These are phyloP conservation scores for Alternaria sp. DNA, from an alignment of 2,329 filamentous ascomycete species.

Conservation along the genomic window DNA sequence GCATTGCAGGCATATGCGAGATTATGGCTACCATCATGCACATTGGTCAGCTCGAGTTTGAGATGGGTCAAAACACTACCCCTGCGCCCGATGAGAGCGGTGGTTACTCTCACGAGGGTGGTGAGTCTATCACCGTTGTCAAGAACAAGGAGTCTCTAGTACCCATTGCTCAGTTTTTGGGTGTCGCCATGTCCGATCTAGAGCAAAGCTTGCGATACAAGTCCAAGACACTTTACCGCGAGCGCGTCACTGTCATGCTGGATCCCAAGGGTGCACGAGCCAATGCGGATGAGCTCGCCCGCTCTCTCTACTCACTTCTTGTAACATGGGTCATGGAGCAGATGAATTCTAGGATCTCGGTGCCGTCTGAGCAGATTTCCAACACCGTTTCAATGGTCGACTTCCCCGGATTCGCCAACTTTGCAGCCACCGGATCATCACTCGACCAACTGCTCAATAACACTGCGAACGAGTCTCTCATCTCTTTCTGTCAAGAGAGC, in stretches of 20 bases:
- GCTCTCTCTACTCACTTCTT: conserved; percentile 90
- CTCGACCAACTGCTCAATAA: conserved; percentile 96
- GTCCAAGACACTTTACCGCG: conserved; percentile 93
- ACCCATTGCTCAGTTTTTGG: conserved; percentile 93
- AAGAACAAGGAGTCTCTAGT: conserved; percentile 91
- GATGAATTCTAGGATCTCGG: conserved; percentile 89
- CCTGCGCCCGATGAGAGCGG: conserved; percentile 88
- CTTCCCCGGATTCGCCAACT: conserved; percentile 93
- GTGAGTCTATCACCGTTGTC: conserved; percentile 82
- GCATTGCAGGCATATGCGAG: conserved; percentile 97
- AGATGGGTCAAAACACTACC: conserved; percentile 79
- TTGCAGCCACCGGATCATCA: conserved; percentile 80
- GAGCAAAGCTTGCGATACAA: conserved; percentile 93
- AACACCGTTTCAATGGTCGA: conserved; percentile 97
- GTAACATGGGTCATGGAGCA: conserved; percentile 94
- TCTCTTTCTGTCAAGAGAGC: conserved; percentile 91
- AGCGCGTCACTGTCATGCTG: conserved; percentile 98
- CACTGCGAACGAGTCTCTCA: conserved; percentile 88
- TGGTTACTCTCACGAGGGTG: conserved; percentile 94
- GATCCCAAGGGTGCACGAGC: conserved; percentile 88
- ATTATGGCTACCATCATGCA: conserved; percentile 93
- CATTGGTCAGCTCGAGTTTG: conserved; percentile 95
- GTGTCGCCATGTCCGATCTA: conserved; percentile 79
- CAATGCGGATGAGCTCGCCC: conserved; percentile 92
- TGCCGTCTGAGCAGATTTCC: conserved; percentile 83